phyloP scores from a whole-genome alignment of 1,139 yeast genomes.

The Hemisphaericaspora subhashii region DNA sequence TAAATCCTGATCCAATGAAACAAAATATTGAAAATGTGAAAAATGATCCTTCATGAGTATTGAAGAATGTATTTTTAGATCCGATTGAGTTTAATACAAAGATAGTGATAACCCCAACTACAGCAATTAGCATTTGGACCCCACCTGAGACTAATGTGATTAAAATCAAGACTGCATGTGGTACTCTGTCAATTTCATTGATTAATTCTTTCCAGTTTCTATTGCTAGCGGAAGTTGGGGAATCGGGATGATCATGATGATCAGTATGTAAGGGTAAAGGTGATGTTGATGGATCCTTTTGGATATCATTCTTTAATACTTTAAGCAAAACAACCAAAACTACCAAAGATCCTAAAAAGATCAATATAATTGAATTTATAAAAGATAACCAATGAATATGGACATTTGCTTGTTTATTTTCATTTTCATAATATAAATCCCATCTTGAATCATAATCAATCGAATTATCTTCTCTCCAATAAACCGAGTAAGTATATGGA shows the following conservation, averaged over 20 bases:
- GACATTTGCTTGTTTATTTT: slow-evolving; percentile 39
- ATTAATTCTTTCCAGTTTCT: slow-evolving; percentile 53
- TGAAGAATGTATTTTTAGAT: slow-evolving; percentile 30
- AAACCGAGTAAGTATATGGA: slow-evolving; percentile 83
- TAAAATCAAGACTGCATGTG: slow-evolving; percentile 45
- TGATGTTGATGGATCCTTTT: slow-evolving; percentile 20
- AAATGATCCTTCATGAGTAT: slow-evolving; percentile 67
- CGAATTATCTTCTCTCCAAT: slow-evolving; percentile 81
- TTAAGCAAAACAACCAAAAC: slow-evolving; percentile 64
- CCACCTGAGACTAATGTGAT: slow-evolving; percentile 72
- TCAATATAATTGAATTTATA: slow-evolving; percentile 62
- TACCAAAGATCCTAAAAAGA: slow-evolving; percentile 55
- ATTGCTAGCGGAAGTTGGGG: neutral
- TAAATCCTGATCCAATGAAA: slow-evolving; percentile 68
- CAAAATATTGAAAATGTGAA: slow-evolving; percentile 59
- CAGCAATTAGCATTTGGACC: slow-evolving; percentile 64
- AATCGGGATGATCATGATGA: slow-evolving; percentile 9
- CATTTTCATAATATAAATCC: slow-evolving; percentile 68
- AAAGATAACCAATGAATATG: slow-evolving; percentile 73
- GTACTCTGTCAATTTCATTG: slow-evolving; percentile 55
- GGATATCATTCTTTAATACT: slow-evolving; percentile 44
- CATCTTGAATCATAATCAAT: slow-evolving; percentile 72
- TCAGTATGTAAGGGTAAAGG: slow-evolving; percentile 18
- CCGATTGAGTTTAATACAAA: slow-evolving; percentile 50
- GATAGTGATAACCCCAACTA: slow-evolving; percentile 58